Base-by-base conservation (phyloP, 768 basidiomycete species). In the Lentinula boryana region DNA sequence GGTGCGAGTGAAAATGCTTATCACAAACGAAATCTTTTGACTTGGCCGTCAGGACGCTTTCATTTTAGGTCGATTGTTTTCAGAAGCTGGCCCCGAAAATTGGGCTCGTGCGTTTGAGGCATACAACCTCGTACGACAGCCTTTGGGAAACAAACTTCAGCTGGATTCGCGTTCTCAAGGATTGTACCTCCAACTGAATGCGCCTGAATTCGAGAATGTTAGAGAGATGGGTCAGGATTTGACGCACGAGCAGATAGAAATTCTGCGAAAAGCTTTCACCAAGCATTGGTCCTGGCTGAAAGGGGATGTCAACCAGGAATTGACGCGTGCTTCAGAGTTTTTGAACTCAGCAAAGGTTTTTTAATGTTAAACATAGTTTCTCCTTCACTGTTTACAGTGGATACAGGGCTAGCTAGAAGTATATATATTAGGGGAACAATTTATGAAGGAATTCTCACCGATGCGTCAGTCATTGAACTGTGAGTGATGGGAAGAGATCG, bases 21-120 rank as follows among this genome's bases (percentile, higher is more conserved):
- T 23, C 27, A 38, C 36, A 32, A n/a, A 9, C 15, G 33, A 18
- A 61, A 16, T 54, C 36, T 61, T 10, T 27, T 33, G n/a, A 15
- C 15, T n/a, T 46, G 57, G 40, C 15, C 16, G 8, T 58, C 40
- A 78, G 76, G 76, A 77, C 58, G 72, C 73, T 0, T 76, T 74
- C 57, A 67, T 78, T 43, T 68, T 78, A 8, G 74, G 60, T 8
- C 38, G 38, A 16, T 16, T 53, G 32, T 41, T 72, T 5, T 63
- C 54, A 32, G 68, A 75, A 35, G 48, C 67, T 60, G 23, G 53
- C 61, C 48, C 55, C 55, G 31, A 38, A 27, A 35, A 46, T 13
- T 38, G 41, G 40, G 9, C 69, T 1, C 62, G 63, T 41, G 67
- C 78, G 1, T 63, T 74, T 33, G 60, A 61, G 7, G 62, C 68